Base-by-base conservation (phyloP, 2,329 filamentous ascomycete species). In the Orbilia javanica region DNA sequence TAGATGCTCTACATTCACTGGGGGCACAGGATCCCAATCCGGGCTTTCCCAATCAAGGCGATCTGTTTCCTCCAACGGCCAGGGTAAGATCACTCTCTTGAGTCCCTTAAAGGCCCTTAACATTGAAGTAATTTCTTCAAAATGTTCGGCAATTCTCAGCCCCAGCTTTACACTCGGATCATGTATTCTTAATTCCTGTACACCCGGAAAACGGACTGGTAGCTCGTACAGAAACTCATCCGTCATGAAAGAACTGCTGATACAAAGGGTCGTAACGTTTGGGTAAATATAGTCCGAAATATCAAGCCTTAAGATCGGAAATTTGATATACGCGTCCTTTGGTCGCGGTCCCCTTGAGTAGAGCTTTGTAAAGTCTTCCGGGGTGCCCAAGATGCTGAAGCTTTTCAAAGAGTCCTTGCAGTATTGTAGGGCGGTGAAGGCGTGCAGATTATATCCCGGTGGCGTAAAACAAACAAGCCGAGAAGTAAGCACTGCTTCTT, bases 1-100 rank as follows among this genome's bases (percentile, higher is more conserved):
- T 2, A 27, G 8, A 10, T 60, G 18, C 10, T 60, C 55, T n/a
- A 27, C 20, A 5, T 18, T 1, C 6, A 60, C 34, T 1, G 31
- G 55, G 1, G 55, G 34, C 42, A n/a, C 5, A 27, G 55, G 55
- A n/a, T 60, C 55, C 31, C 31, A 60, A 42, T 25, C 52, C 31
- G 29, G 29, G 1, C n/a, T 57, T 3, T 36, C 52, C 29, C 31
- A 57, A 15, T 57, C 52, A 22, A 36, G 1, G 1, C 18, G 2
- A 7, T 42, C 18, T 1, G 34, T 6, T 5, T 42, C 20, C n/a
- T 60, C 34, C 34, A 42, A 27, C 11, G 55, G 55, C 55, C 55
- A 60, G 4, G 55, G 55, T 42, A 60, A 4, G 3, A 42, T 10
- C n/a, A 22, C 31, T 3, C 11, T n/a, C 7, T 42, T 60, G 3